phyloP scores from a whole-genome alignment of 2,329 filamentous ascomycete species.

The Camillea tinctor region DNA sequence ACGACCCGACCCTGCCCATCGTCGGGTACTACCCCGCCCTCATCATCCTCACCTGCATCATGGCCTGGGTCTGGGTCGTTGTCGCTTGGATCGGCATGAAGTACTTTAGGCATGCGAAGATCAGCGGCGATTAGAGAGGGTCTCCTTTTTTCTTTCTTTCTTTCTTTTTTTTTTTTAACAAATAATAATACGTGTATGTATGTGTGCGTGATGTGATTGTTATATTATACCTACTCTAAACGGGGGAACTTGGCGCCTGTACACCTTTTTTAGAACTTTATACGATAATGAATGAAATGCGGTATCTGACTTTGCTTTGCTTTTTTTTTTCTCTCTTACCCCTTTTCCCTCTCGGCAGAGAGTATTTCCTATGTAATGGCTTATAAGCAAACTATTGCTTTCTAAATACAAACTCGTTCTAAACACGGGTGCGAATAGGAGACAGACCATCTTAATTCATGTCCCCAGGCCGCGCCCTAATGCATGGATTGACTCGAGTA shows the following conservation, averaged over 20 bases:
- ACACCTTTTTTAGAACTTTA: background rate
- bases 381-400: no score
- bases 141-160: background rate
- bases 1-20: conserved; percentile 91
- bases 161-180: no score
- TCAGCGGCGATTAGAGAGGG: conserved; percentile 57
- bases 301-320: background rate
- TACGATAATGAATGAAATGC: background rate
- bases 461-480: no score
- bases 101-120: conserved; percentile 96
- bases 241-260: background rate
- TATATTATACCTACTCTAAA: background rate
- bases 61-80: conserved; percentile 99
- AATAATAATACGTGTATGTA: no score
- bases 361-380: no score
- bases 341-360: background rate
- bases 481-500: no score
- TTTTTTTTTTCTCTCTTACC: background rate
- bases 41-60: conserved; percentile 88
- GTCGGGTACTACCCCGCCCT: conserved; percentile 95
- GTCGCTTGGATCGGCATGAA: conserved; percentile 99
- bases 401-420: no score
- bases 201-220: background rate
- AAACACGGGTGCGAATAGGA: no score
- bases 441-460: no score